Percentiles rank a stretch among this genome's conserved stretches.
These are phyloP conservation scores for Aureobasidium subglaciale DNA, from an alignment of 2,329 filamentous ascomycete genomes.

Conservation along the genomic window DNA sequence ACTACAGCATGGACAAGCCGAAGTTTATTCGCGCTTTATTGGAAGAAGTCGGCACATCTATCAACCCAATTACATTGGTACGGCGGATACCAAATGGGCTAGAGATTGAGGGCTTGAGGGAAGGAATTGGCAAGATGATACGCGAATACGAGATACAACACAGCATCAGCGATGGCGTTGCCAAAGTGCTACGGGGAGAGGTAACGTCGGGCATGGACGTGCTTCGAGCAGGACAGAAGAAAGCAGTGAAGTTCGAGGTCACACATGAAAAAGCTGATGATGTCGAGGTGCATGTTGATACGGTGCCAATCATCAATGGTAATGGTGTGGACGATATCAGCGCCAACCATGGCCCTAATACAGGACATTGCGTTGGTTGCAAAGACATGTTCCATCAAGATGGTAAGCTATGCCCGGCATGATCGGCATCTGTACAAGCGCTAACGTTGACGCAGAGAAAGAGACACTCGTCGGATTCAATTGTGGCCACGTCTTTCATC, in stretches of 20 bases:
- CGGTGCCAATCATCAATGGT: slow-evolving; percentile 20
- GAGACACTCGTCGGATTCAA: slow-evolving; percentile 74
- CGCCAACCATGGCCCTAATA: slow-evolving; percentile 20
- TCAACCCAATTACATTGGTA: slow-evolving; percentile 86
- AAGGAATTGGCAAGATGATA: slow-evolving; percentile 84
- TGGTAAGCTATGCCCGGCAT: slow-evolving; percentile 23
- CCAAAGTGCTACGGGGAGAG: slow-evolving; percentile 77
- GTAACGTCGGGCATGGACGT: slow-evolving; percentile 77
- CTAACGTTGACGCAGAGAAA: slow-evolving; percentile 39
- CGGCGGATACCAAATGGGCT: slow-evolving; percentile 85
- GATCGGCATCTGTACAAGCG: neutral
- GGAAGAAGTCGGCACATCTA: slow-evolving; percentile 87
- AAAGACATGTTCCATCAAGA: slow-evolving; percentile 31
- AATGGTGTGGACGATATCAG: slow-evolving; percentile 19
- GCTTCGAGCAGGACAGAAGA: slow-evolving; percentile 70
- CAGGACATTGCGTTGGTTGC: slow-evolving; percentile 36
- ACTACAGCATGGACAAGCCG: slow-evolving; percentile 97
- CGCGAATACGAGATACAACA: slow-evolving; percentile 94
- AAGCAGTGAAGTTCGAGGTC: slow-evolving; percentile 85
- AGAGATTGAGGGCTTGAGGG: slow-evolving; percentile 82
- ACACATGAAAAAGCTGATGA: slow-evolving; percentile 36
- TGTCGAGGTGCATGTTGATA: slow-evolving; percentile 27
- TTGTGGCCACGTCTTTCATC: slow-evolving; percentile 75
- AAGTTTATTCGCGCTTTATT: slow-evolving; percentile 86
- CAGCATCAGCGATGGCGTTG: slow-evolving; percentile 85